Conservation (phyloP, 1,284 basidiomycete species). For the Heterobasidion occidentale region DNA sequence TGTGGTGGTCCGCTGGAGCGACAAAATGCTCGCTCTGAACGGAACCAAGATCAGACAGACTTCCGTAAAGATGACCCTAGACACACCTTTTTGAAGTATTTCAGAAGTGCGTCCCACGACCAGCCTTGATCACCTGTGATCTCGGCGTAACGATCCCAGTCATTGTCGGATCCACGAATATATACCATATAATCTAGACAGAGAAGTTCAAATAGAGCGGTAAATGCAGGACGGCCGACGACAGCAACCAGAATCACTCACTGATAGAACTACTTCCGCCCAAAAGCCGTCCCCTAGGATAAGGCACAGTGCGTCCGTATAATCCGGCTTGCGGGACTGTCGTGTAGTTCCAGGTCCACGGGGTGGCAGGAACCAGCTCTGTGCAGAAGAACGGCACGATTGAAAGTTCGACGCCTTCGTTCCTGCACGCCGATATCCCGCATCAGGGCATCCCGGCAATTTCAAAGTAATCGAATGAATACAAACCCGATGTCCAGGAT, state of each 20-base stretch:
- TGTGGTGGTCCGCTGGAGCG: conserved; percentile 21
- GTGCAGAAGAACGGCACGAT: conserved; percentile 1
- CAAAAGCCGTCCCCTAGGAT: conserved; percentile 25
- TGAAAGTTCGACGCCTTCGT: neutral
- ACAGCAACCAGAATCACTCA: conserved; percentile 11
- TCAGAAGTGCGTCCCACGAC: conserved; percentile 19
- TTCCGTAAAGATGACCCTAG: neutral
- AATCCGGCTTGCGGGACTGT: conserved; percentile 23
- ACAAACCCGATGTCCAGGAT: neutral
- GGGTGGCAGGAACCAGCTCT: neutral
- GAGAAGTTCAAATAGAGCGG: neutral
- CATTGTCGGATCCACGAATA: conserved; percentile 21
- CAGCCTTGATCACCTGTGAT: conserved; percentile 20
- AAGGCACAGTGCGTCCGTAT: conserved; percentile 18
- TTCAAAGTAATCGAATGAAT: too few species aligned
- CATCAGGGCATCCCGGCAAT: neutral
- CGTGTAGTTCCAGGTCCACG: conserved; percentile 23
- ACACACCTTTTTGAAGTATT: conserved; percentile 21
- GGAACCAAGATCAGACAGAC: neutral
- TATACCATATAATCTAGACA: conserved; percentile 20
- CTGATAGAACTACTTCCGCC: conserved; percentile 31
- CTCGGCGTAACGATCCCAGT: conserved; percentile 19
- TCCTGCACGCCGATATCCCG: neutral
- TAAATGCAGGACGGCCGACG: neutral
- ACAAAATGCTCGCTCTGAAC: conserved; percentile 22